A percentile compares a stretch with the other conserved stretches of the same genome.
Evolutionary conservation across 106 monocot genomes (phyloP).

Genomic region (Dendrobium chrysotoxum): DNA sequence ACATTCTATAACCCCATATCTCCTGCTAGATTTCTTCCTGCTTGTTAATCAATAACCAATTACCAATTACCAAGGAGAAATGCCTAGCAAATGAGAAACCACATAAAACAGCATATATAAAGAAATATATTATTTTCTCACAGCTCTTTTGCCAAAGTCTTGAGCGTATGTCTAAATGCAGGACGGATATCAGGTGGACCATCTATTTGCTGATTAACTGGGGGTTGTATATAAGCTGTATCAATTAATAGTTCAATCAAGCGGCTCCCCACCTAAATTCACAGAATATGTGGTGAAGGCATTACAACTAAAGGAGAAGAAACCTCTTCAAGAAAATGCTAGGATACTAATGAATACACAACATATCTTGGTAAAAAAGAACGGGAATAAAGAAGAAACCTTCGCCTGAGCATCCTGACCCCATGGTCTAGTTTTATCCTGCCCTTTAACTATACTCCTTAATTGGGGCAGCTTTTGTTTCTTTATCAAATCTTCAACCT

Average conservation of each 20-base stretch:
- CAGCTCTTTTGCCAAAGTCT: conserved; percentile 38
- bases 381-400: conserved; percentile 25
- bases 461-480: conserved; percentile 68
- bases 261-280: conserved; percentile 80
- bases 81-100: background rate
- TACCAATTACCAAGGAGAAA: background rate
- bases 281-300: background rate
- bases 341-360: background rate
- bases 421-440: conserved; percentile 75
- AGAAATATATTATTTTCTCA: conserved; percentile 16
- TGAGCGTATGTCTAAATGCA: conserved; percentile 68
- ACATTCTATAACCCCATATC: conserved; percentile 94
- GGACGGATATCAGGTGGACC: conserved; percentile 84
- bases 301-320: background rate
- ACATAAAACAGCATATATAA: background rate
- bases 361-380: too few species aligned
- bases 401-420: conserved; percentile 72
- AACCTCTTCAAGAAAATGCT: background rate
- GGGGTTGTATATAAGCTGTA: conserved; percentile 86
- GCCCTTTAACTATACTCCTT: conserved; percentile 62
- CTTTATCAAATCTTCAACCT: conserved; percentile 75
- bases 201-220: conserved; percentile 63
- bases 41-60: background rate
- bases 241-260: conserved; percentile 85
- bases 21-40: conserved; percentile 61